Percentiles rank a stretch among this genome's conserved stretches.
phyloP scores from a whole-genome alignment of 1,284 basidiomycete species.

The Ganoderma resinaceum region DNA sequence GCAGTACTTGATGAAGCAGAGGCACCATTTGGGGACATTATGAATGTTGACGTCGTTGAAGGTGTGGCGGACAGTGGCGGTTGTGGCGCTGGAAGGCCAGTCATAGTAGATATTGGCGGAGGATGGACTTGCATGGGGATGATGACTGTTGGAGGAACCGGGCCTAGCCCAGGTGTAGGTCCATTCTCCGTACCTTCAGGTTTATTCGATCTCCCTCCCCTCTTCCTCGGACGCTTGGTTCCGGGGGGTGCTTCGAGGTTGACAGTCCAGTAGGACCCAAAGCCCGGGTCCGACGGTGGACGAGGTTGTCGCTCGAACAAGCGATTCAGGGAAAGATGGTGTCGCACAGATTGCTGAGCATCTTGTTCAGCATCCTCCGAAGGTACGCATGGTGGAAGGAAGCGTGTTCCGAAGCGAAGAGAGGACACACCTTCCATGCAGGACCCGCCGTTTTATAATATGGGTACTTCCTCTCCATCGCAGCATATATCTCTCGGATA shows the following conservation, averaged over 20 bases:
- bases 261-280: slow-evolving; percentile 86
- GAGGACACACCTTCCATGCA: slow-evolving; percentile 74
- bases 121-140: slow-evolving; percentile 25
- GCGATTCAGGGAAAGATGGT: slow-evolving; percentile 80
- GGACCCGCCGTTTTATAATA: slow-evolving; percentile 80
- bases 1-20: slow-evolving; percentile 21
- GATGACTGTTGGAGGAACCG: slow-evolving; percentile 18
- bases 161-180: slow-evolving; percentile 19
- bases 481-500: slow-evolving; percentile 82
- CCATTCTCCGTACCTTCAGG: slow-evolving; percentile 42
- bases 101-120: slow-evolving; percentile 15
- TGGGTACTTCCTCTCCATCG: slow-evolving; percentile 82
- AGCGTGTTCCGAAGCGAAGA: slow-evolving; percentile 19
- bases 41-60: slow-evolving; percentile 19
- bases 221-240: slow-evolving; percentile 81
- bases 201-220: slow-evolving; percentile 61
- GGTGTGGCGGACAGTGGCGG: slow-evolving; percentile 26
- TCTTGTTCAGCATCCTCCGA: slow-evolving; percentile 26
- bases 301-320: slow-evolving; percentile 80
- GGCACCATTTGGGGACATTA: slow-evolving; percentile 20
- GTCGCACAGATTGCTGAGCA: slow-evolving; percentile 79
- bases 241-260: slow-evolving; percentile 81
- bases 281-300: slow-evolving; percentile 81
- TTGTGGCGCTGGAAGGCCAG: slow-evolving; percentile 21
- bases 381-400: slow-evolving; percentile 9